A percentile compares a stretch with the other conserved stretches of the same genome.
These are phyloP conservation scores for Litsea cubeba DNA, from an alignment of 164 flowering plant species.

Conservation along the genomic window DNA sequence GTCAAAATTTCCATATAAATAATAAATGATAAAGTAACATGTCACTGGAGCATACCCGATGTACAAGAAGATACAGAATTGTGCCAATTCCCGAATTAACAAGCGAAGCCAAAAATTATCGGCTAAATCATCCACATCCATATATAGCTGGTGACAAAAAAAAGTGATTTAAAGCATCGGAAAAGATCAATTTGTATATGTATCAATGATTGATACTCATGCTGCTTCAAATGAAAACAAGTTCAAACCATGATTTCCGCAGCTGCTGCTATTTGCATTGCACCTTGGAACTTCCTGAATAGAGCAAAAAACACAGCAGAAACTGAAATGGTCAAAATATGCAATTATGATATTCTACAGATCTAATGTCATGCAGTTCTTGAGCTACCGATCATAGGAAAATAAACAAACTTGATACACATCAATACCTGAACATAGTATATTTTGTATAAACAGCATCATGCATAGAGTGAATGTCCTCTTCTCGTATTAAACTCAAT, in stretches of 20 bases:
- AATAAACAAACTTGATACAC: background rate
- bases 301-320: too few species aligned
- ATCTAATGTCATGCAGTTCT: background rate
- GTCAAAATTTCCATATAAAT: background rate
- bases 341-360: slow-evolving; percentile 1
- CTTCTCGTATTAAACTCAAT: slow-evolving; percentile 57
- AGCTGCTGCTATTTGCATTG: slow-evolving; percentile 75
- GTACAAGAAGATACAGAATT: slow-evolving; percentile 71
- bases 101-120: slow-evolving; percentile 78
- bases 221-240: background rate
- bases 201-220: background rate
- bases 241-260: slow-evolving; percentile 67
- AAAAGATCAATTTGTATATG: background rate
- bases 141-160: slow-evolving; percentile 49
- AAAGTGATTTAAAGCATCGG: background rate
- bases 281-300: slow-evolving; percentile 80
- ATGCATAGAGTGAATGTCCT: slow-evolving; percentile 58
- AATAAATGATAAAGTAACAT: background rate
- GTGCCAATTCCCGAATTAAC: slow-evolving; percentile 77
- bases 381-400: background rate
- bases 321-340: background rate
- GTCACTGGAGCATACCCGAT: slow-evolving; percentile 57
- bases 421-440: slow-evolving; percentile 71
- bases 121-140: slow-evolving; percentile 49
- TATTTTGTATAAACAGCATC: slow-evolving; percentile 72